A percentile compares a stretch with the other conserved stretches of the same genome.
These are phyloP conservation scores for Sclerotinia glacialis DNA, from an alignment of 2,329 filamentous ascomycete genomes.

Conservation along the genomic window DNA sequence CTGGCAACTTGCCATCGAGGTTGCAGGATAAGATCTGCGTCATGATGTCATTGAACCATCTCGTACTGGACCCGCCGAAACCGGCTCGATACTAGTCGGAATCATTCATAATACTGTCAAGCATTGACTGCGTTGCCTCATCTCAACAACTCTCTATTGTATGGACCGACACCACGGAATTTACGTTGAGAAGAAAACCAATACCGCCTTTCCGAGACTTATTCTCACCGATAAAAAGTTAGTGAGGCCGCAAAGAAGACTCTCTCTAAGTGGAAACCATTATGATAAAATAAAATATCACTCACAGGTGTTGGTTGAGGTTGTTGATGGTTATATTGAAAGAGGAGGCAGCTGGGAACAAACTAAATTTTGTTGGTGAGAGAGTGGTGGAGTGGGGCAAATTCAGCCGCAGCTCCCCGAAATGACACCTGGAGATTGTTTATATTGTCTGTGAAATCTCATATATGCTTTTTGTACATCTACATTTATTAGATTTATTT, in stretches of 20 bases:
- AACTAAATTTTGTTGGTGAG: not conserved
- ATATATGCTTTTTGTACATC: not conserved
- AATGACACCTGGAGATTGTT: not conserved
- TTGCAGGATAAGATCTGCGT: not conserved
- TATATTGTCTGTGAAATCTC: not conserved
- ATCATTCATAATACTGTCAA: not conserved
- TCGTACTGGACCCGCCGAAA: not conserved
- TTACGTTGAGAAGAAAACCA: too few relatives aligned
- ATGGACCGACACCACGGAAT: not conserved
- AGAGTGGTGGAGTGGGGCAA: not conserved
- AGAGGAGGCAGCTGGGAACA: not conserved
- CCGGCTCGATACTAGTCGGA: not conserved
- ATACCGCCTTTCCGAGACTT: too few relatives aligned
- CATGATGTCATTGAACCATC: not conserved
- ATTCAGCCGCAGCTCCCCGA: conserved; percentile 1
- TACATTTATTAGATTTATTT: not conserved
- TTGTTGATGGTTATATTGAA: not conserved
- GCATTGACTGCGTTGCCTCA: not conserved
- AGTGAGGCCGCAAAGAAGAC: not conserved
- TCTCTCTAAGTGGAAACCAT: too few relatives aligned
- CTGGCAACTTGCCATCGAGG: not conserved
- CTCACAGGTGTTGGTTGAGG: too few relatives aligned
- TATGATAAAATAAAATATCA: not conserved
- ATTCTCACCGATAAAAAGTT: not conserved
- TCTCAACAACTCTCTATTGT: not conserved